A percentile compares a stretch with the other conserved stretches of the same genome.
These are phyloP conservation scores for Vaccinium corymbosum DNA, from an alignment of 148 eudicot species.

Conservation along the genomic window DNA sequence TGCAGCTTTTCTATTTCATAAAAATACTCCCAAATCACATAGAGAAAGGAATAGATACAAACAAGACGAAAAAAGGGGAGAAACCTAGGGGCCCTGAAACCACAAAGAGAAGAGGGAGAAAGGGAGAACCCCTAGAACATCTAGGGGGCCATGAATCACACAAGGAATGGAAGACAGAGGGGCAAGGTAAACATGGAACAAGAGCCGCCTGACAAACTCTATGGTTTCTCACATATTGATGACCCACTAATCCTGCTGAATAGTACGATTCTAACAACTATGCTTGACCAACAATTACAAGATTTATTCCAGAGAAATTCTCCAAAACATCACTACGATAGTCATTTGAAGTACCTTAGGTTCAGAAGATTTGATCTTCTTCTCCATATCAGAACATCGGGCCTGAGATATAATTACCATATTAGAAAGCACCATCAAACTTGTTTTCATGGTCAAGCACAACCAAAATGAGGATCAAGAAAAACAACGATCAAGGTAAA, in stretches of 20 bases:
- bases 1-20: too few species aligned
- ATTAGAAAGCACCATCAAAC: constrained; percentile 10
- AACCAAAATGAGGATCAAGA: not conserved
- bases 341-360: constrained; percentile 24
- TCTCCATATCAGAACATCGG: constrained; percentile 60
- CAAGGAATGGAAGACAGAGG: too few species aligned
- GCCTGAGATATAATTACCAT: constrained; percentile 32
- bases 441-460: constrained; percentile 3
- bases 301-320: not conserved
- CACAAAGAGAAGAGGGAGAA: too few species aligned
- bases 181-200: too few species aligned
- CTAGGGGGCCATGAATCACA: too few species aligned
- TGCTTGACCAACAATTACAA: not conserved
- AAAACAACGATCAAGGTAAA: not conserved
- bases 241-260: not conserved
- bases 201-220: too few species aligned
- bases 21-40: too few species aligned
- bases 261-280: not conserved
- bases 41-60: too few species aligned
- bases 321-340: not conserved
- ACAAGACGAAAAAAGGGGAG: too few species aligned
- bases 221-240: not conserved
- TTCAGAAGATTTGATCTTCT: constrained; percentile 41
- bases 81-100: too few species aligned
- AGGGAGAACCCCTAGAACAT: too few species aligned